Conservation (phyloP, 1,284 basidiomycete species). For the Malassezia dermatis region DNA sequence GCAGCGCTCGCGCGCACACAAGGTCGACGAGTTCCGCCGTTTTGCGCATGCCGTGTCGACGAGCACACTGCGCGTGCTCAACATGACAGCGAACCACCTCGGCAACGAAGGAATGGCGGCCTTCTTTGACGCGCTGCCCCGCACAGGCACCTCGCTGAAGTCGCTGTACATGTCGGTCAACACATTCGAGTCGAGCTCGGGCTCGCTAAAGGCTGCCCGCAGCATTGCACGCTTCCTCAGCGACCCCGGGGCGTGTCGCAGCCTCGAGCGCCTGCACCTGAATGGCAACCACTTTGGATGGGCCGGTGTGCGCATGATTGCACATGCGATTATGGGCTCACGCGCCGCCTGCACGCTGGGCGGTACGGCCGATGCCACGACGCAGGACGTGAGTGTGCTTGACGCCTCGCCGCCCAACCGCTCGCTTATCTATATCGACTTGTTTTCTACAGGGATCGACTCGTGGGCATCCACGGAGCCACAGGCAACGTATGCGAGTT, state of each 20-base stretch:
- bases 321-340: conserved; percentile 11
- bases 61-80: conserved; percentile 7
- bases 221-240: conserved; percentile 14
- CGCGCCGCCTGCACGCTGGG: conserved; percentile 7
- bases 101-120: conserved; percentile 6
- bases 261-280: conserved; percentile 5
- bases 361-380: neutral
- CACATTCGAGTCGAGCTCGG: conserved; percentile 1
- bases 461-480: neutral
- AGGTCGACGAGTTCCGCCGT: neutral
- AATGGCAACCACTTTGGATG: conserved; percentile 15
- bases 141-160: conserved; percentile 5
- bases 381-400: neutral
- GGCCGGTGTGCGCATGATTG: conserved; percentile 14
- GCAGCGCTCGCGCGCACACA: neutral
- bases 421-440: conserved; percentile 7
- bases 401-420: conserved; percentile 8
- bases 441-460: conserved; percentile 14
- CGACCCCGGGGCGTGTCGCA: conserved; percentile 3
- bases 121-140: conserved; percentile 11
- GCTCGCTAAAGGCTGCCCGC: neutral
- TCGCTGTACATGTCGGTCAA: conserved; percentile 8
- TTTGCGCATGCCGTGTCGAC: conserved; percentile 7
- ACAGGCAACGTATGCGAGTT: neutral
- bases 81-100: conserved; percentile 11